These are phyloP conservation scores for Radiomyces spectabilis DNA, from an alignment of 192 early-diverging fungal genomes.

Conservation along the genomic window DNA sequence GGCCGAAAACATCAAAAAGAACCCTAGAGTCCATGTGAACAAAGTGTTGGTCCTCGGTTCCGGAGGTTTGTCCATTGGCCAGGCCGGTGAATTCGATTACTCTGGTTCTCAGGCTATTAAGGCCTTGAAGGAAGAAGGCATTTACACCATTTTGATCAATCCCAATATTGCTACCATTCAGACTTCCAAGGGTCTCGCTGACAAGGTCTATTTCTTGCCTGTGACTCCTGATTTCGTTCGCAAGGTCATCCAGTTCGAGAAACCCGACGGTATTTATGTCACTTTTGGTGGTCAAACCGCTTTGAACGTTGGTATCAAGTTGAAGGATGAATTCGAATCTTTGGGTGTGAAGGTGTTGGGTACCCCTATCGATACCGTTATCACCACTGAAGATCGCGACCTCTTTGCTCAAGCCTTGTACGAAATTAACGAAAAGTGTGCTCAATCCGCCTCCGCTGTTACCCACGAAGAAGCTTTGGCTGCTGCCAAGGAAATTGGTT, in stretches of 20 bases:
- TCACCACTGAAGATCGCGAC: slow-evolving; percentile 96
- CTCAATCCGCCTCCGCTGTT: slow-evolving; percentile 76
- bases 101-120: slow-evolving; percentile 97
- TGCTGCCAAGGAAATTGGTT: slow-evolving; percentile 86
- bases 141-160: slow-evolving; percentile 97
- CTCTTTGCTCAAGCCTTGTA: slow-evolving; percentile 81
- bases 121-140: slow-evolving; percentile 93
- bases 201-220: slow-evolving; percentile 97
- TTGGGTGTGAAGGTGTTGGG: slow-evolving; percentile 92
- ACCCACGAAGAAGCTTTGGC: slow-evolving; percentile 78
- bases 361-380: slow-evolving; percentile 91
- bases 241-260: slow-evolving; percentile 92
- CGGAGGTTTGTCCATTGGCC: slow-evolving; percentile 95
- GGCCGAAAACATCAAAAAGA: slow-evolving; percentile 30
- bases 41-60: slow-evolving; percentile 96
- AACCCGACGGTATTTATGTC: slow-evolving; percentile 96
- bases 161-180: slow-evolving; percentile 99
- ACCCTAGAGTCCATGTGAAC: slow-evolving; percentile 59
- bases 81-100: slow-evolving; percentile 99
- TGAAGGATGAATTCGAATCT: slow-evolving; percentile 86
- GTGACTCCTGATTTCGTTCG: slow-evolving; percentile 91
- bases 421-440: slow-evolving; percentile 89
- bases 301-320: slow-evolving; percentile 91
- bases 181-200: slow-evolving; percentile 93
- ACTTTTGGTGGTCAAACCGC: slow-evolving; percentile 99